Evolutionary conservation across 345 rosid species (phyloP).

Genomic region (Citrus sp.): DNA sequence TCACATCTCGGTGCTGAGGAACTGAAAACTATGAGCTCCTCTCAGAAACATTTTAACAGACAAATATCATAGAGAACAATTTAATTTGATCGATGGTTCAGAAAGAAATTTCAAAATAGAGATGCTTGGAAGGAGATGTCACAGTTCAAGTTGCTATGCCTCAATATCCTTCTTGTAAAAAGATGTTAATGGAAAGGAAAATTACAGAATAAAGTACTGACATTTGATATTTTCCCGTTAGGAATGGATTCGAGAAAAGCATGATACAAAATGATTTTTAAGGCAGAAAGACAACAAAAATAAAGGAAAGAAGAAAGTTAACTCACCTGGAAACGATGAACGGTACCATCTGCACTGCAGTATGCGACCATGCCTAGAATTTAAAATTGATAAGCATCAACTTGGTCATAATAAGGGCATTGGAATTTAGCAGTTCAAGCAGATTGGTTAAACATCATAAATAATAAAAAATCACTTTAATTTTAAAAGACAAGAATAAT

Average conservation of each 20-base stretch:
- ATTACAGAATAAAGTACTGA: background rate
- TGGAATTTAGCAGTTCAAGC: background rate
- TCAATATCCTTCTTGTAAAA: background rate
- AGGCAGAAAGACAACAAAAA: background rate
- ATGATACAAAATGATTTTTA: background rate
- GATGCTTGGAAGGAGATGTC: background rate
- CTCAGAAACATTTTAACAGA: background rate
- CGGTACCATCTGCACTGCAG: slow-evolving; percentile 76
- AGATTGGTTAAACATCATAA: background rate
- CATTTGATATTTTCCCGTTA: background rate
- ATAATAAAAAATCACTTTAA: background rate
- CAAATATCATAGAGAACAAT: background rate
- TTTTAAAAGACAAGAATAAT: background rate
- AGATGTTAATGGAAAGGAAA: background rate
- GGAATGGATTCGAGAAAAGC: background rate
- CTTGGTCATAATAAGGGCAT: background rate
- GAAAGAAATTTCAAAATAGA: background rate
- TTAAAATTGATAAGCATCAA: slow-evolving; percentile 8
- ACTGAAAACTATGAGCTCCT: background rate
- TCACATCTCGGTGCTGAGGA: background rate
- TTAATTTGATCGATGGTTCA: background rate
- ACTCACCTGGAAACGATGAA: slow-evolving; percentile 63
- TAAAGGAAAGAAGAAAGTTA: background rate
- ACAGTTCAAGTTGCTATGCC: background rate
- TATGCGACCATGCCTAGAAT: slow-evolving; percentile 78